Percentiles rank a stretch among this genome's conserved stretches.
These are phyloP conservation scores for Ustilago nuda DNA, from an alignment of 1,284 basidiomycete genomes.

Conservation along the genomic window DNA sequence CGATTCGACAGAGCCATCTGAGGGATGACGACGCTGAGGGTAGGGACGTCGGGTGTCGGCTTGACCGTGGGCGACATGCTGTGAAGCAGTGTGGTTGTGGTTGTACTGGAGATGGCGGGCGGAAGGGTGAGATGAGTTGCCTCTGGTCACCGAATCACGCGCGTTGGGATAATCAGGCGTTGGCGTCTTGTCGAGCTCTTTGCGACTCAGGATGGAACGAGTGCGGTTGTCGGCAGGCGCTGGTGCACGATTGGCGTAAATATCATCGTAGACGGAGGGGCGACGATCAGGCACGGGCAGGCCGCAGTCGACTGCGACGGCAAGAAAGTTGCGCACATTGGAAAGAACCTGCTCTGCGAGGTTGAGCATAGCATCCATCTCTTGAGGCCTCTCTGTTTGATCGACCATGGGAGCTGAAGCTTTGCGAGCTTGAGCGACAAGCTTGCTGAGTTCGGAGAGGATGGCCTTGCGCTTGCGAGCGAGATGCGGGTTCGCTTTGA, in stretches of 20 bases:
- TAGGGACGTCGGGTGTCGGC: constrained; percentile 31
- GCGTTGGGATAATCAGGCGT: constrained; percentile 52
- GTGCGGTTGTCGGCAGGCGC: neutral
- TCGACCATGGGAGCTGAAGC: constrained; percentile 72
- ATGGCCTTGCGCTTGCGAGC: constrained; percentile 84
- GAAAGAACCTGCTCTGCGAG: constrained; percentile 71
- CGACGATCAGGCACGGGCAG: constrained; percentile 76
- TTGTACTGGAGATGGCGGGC: constrained; percentile 26
- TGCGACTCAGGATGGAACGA: constrained; percentile 10
- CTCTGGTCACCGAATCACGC: constrained; percentile 19
- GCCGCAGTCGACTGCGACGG: constrained; percentile 82
- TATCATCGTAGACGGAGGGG: constrained; percentile 58
- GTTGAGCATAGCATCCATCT: constrained; percentile 69
- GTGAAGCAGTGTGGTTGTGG: constrained; percentile 6
- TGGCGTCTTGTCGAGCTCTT: constrained; percentile 59
- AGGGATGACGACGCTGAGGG: constrained; percentile 41
- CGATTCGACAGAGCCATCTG: constrained; percentile 41
- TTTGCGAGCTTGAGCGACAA: constrained; percentile 85
- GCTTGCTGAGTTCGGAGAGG: constrained; percentile 81
- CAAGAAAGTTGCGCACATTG: constrained; percentile 72
- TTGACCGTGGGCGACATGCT: constrained; percentile 19
- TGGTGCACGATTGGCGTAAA: constrained; percentile 35
- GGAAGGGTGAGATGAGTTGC: constrained; percentile 21
- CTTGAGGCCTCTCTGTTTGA: constrained; percentile 65
- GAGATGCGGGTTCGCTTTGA: constrained; percentile 78